A percentile compares a stretch with the other conserved stretches of the same genome.
phyloP scores from a whole-genome alignment of 2,329 filamentous ascomycete species.

The Coniochaeta ligniaria region DNA sequence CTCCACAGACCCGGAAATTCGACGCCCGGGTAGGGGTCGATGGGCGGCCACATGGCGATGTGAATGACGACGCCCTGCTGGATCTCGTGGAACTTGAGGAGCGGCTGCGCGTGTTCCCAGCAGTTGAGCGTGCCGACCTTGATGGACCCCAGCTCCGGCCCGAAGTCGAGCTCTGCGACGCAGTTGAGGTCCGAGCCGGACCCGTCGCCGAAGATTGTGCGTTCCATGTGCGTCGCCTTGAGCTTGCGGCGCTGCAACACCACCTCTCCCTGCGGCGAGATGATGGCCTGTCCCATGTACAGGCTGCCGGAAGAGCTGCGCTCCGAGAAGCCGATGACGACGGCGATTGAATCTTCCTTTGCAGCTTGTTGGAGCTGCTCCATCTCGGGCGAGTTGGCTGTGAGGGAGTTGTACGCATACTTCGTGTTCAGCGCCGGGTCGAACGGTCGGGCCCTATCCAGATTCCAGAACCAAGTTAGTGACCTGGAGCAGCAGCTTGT shows the following conservation, averaged over 20 bases:
- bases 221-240: slow-evolving; percentile 47
- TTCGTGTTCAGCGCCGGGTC: slow-evolving; percentile 19
- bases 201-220: slow-evolving; percentile 41
- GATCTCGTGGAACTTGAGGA: slow-evolving; percentile 39
- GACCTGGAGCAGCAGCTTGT: background rate
- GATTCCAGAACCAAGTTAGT: background rate
- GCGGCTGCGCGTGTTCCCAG: slow-evolving; percentile 43
- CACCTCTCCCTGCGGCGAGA: slow-evolving; percentile 31
- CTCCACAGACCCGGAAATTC: slow-evolving; percentile 18
- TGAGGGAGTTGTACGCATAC: slow-evolving; percentile 21
- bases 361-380: slow-evolving; percentile 23
- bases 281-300: slow-evolving; percentile 39
- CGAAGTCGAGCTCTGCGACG: slow-evolving; percentile 30
- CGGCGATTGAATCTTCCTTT: slow-evolving; percentile 28
- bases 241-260: slow-evolving; percentile 36
- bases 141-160: slow-evolving; percentile 22
- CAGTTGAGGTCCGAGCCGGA: slow-evolving; percentile 27
- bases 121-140: slow-evolving; percentile 38
- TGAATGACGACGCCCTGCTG: slow-evolving; percentile 37
- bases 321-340: slow-evolving; percentile 36
- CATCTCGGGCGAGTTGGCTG: slow-evolving; percentile 23
- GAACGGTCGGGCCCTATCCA: slow-evolving; percentile 20
- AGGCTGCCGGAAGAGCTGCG: slow-evolving; percentile 23
- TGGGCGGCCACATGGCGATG: slow-evolving; percentile 38
- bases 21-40: slow-evolving; percentile 5